Conservation (phyloP, 495 filamentous ascomycete species). For the Neurospora sublineolata region DNA sequence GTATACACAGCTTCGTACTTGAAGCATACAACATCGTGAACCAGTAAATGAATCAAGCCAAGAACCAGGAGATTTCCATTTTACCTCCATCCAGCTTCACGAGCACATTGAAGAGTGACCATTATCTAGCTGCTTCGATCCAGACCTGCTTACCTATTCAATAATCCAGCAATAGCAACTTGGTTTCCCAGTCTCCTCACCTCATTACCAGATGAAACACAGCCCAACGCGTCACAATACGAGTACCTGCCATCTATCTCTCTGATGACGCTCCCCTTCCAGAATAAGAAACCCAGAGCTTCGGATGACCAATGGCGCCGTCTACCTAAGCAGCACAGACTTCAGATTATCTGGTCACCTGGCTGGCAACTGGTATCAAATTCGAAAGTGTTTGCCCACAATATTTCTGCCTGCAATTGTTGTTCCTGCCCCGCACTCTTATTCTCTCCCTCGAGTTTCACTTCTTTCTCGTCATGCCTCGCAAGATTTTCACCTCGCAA, state of each 20-base stretch:
- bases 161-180: neutral
- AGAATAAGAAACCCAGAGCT: neutral
- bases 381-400: neutral
- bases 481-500: neutral
- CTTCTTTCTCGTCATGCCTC: neutral
- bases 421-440: neutral
- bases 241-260: neutral
- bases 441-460: neutral
- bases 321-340: neutral
- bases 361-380: neutral
- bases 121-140: neutral
- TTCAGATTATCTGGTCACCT: neutral
- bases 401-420: neutral
- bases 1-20: neutral
- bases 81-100: neutral
- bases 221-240: neutral
- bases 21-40: neutral
- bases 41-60: neutral
- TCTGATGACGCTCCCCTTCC: neutral
- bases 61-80: neutral
- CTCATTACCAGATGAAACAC: neutral
- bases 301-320: neutral
- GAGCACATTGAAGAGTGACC: neutral
- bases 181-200: neutral
- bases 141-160: neutral